Base-by-base conservation (phyloP, 164 flowering plant genomes). In the Liriodendron chinense region DNA sequence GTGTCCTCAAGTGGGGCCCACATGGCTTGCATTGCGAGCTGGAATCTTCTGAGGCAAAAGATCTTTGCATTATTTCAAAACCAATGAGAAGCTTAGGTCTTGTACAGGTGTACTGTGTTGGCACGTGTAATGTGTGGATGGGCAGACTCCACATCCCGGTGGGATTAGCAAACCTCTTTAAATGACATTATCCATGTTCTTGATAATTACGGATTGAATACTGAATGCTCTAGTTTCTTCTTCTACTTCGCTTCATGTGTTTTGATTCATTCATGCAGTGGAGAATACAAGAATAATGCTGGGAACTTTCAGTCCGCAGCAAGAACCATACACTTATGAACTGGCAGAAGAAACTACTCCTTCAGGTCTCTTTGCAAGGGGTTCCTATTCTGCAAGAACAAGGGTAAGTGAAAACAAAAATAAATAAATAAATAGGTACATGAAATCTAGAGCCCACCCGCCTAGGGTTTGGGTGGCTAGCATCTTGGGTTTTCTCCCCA, bases 281-380 rank as follows among this genome's bases (percentile, higher is more conserved):
- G 87, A 83, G 48, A 83, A 70, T 24, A 78, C 87, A 78, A 88
- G 74, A 69, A 77, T 74, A 47, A 86, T 88, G 91, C 71, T 88
- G 34, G 91, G 91, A 77, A 88, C 88, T n/a, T 88, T 85, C 50
- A 85, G 87, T 73, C 91, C 91, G 66, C 88, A 84, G 70, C 72
- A 34, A 61, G 88, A 88, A 43, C 87, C 89, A n/a, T 86, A 88
- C 76, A 77, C 82, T 0, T 79, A 76, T 72, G 87, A 78, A 74
- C 47, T 86, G 71, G 83, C 78, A 47, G 89, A 88, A 78, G 89
- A 88, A 26, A 81, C 83, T 47, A 86, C 86, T 16, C 91, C 89
- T 12, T 82, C 87, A 12, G 87, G 89, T 16, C 65, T 83, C 7
- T 84, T 88, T 74, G 89, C 89, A 0, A 83, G 91, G 66, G 91